A percentile compares a stretch with the other conserved stretches of the same genome.
These are phyloP conservation scores for Monosporascus sp. DNA, from an alignment of 2,329 filamentous ascomycete genomes.

Conservation along the genomic window DNA sequence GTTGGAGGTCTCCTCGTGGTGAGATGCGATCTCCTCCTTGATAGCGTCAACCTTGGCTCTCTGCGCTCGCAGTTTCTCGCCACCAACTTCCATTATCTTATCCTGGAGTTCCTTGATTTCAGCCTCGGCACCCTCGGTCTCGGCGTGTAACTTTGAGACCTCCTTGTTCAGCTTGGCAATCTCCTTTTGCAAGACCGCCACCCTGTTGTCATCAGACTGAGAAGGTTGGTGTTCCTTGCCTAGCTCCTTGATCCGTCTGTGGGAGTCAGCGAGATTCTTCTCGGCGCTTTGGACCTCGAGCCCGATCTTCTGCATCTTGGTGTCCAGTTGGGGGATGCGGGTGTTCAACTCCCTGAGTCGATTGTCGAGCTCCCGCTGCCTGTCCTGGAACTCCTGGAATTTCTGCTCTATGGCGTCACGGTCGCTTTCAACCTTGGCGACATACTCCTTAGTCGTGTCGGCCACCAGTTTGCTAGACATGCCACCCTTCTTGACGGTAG, in stretches of 20 bases:
- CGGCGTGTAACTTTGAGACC: conserved; percentile 70
- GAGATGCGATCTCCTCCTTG: conserved; percentile 76
- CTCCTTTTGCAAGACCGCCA: conserved; percentile 68
- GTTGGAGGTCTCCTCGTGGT: conserved; percentile 76
- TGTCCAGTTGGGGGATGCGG: conserved; percentile 79
- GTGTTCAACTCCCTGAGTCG: conserved; percentile 67
- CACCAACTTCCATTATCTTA: conserved; percentile 98
- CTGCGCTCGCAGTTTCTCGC: conserved; percentile 84
- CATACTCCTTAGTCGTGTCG: conserved; percentile 82
- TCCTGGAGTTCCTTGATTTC: conserved; percentile 91
- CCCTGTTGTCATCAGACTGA: conserved; percentile 70
- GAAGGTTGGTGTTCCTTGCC: conserved; percentile 75
- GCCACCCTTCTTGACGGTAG: conserved; percentile 78
- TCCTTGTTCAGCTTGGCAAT: conserved; percentile 71
- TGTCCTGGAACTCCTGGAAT: conserved; percentile 79
- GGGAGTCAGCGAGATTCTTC: conserved; percentile 75
- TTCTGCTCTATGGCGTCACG: conserved; percentile 78
- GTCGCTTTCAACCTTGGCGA: conserved; percentile 78
- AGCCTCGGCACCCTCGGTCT: conserved; percentile 84
- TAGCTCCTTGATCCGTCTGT: conserved; percentile 81
- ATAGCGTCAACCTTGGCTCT: conserved; percentile 85
- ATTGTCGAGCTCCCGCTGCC: conserved; percentile 73
- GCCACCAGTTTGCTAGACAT: conserved; percentile 97
- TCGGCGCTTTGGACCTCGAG: conserved; percentile 85
- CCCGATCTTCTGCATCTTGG: conserved; percentile 81